Conservation (phyloP, 2,329 filamentous ascomycete genomes). For the Cladosporium cucumerinum region DNA sequence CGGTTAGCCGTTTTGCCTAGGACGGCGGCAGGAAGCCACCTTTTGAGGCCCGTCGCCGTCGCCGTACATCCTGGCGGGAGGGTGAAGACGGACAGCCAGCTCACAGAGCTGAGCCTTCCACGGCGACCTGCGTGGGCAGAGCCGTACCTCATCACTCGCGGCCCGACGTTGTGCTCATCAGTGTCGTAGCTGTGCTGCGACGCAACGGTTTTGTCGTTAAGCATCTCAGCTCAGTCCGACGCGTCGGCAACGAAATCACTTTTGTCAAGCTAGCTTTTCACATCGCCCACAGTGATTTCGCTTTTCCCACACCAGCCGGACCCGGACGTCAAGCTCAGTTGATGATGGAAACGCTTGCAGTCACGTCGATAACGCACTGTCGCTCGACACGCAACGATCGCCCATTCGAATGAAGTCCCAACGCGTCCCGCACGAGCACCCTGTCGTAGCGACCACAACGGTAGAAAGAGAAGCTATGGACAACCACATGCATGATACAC, state of each 20-base stretch:
- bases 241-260: background rate
- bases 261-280: background rate
- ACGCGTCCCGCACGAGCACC: background rate
- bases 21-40: conserved; percentile 14
- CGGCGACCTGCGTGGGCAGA: background rate
- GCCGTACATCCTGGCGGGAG: conserved; percentile 2
- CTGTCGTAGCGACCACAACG: background rate
- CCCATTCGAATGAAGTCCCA: background rate
- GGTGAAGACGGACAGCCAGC: conserved; percentile 1
- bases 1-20: conserved; percentile 10
- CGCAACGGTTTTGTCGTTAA: background rate
- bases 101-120: background rate
- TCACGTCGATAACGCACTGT: background rate
- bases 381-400: background rate
- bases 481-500: background rate
- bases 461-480: background rate
- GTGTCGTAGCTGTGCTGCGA: background rate
- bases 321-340: background rate
- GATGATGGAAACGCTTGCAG: background rate
- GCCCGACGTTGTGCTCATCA: background rate
- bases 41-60: conserved; percentile 12
- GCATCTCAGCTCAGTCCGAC: background rate
- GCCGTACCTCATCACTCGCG: background rate
- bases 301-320: background rate
- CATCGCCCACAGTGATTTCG: background rate